Evolutionary conservation across 202 grass and related monocot species (phyloP), one percentile per base, ranked within the genome.

Genomic region (Musa balbisiana): DNA sequence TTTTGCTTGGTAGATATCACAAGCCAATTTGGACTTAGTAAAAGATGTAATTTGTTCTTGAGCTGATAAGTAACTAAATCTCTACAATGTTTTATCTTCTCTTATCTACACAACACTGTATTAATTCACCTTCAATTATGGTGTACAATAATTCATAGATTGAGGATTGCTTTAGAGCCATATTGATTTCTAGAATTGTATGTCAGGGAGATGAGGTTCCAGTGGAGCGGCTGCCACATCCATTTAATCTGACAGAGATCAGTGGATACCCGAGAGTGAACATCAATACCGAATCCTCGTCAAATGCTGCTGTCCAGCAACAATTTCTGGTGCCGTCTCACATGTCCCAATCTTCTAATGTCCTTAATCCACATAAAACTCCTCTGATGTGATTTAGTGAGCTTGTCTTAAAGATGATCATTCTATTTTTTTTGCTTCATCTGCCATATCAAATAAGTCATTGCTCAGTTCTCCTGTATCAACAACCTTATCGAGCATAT

Each of bases 141-240:
- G 5, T 43, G 22, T 64, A 43, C 33, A 24, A 24, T 25, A 11
- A 3, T 65, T 26, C n/a, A 9, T 23, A 27, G 0, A 26, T 26
- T 9, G 10, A 26, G 21, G 3, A 67, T 67, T 67, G n/a, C 55
- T 11, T 3, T 63, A 71, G 19, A 73, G 54, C 81, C 13, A 27
- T 58, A 33, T 49, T 69, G 15, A n/a, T 11, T 80, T 43, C 54
- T 43, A 62, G 71, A 22, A 62, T 72, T 78, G 53, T 78, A 49
- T 77, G 71, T 60, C 90, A 97, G 93, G 93, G 77, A 85, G 80
- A 87, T 85, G 88, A 89, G 53, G 85, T 97, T 82, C 90, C 93
- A 10, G 86, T 85, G 59, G 87, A 88, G 51, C 77, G 91, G 19
- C 65, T 93, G 78, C 90, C 93, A 2, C 79, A 91, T 84, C 90